A percentile compares a stretch with the other conserved stretches of the same genome.
Evolutionary conservation across 1,284 basidiomycete genomes (phyloP).

Genomic region (Testicularia cyperi): DNA sequence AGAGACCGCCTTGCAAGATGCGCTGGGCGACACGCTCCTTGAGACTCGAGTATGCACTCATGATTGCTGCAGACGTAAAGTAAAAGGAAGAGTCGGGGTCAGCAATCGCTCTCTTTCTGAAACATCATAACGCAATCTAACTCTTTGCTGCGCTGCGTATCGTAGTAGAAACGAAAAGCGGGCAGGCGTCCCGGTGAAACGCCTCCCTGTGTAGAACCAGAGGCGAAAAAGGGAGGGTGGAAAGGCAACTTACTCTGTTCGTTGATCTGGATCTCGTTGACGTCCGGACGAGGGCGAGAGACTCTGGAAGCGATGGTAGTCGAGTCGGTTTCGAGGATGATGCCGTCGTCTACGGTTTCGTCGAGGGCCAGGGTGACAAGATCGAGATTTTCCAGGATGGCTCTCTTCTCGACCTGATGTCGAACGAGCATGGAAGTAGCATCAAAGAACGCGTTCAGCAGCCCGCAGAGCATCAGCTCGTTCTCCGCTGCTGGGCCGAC

Average conservation of each 20-base stretch:
- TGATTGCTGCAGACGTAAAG: constrained; percentile 41
- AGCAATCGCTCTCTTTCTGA: not conserved
- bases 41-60: constrained; percentile 59
- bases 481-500: constrained; percentile 86
- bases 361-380: constrained; percentile 88
- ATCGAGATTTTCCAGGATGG: constrained; percentile 91
- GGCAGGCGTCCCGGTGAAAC: too few relatives aligned
- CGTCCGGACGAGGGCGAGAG: constrained; percentile 86
- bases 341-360: constrained; percentile 96
- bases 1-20: constrained; percentile 53
- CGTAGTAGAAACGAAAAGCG: too few relatives aligned
- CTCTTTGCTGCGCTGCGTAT: too few relatives aligned
- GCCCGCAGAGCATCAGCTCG: constrained; percentile 89
- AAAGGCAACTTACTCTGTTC: constrained; percentile 69
- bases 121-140: too few relatives aligned
- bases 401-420: constrained; percentile 85
- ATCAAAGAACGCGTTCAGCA: constrained; percentile 82
- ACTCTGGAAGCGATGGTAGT: constrained; percentile 92
- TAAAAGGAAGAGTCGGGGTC: constrained; percentile 63
- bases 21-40: constrained; percentile 53
- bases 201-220: not conserved
- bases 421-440: constrained; percentile 81
- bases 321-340: constrained; percentile 95
- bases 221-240: too few relatives aligned
- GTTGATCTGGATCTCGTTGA: constrained; percentile 96